Evolutionary conservation across 2,329 filamentous ascomycete species (phyloP).

Genomic region (Graphilbum fragrans): DNA sequence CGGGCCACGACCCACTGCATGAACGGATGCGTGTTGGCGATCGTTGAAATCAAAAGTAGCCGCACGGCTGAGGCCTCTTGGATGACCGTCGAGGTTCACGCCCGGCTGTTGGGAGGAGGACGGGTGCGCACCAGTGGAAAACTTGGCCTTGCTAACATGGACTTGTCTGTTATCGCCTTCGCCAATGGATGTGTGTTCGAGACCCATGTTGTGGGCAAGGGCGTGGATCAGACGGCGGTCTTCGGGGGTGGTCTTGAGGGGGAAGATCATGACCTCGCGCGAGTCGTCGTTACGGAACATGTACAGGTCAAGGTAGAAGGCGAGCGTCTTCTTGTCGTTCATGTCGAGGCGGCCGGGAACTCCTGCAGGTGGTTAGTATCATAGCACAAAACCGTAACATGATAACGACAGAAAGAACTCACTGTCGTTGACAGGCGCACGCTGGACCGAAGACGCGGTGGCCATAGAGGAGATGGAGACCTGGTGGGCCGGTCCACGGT

Average conservation of each 20-base stretch:
- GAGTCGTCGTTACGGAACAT: constrained; percentile 64
- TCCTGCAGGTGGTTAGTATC: constrained; percentile 18
- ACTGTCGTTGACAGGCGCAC: constrained; percentile 2
- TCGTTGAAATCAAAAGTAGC: constrained; percentile 96
- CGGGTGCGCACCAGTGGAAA: constrained; percentile 17
- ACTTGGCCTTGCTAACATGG: constrained; percentile 65
- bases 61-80: constrained; percentile 78
- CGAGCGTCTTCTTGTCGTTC: constrained; percentile 78
- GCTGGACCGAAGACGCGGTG: constrained; percentile 7
- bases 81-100: constrained; percentile 62
- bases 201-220: constrained; percentile 85
- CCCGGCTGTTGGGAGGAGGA: constrained; percentile 48
- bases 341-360: constrained; percentile 50
- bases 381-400: not conserved
- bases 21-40: constrained; percentile 26
- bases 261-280: constrained; percentile 75
- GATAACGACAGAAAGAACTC: not conserved
- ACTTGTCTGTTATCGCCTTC: constrained; percentile 80
- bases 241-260: constrained; percentile 64
- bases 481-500: constrained; percentile 76
- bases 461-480: constrained; percentile 69
- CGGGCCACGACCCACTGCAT: constrained; percentile 66
- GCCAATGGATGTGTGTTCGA: constrained; percentile 84
- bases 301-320: constrained; percentile 81
- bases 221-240: constrained; percentile 89